Evolutionary conservation across 371 early-diverging fungal species (phyloP), one percentile per base, ranked within the genome.

Genomic region (Mucor indicus): DNA sequence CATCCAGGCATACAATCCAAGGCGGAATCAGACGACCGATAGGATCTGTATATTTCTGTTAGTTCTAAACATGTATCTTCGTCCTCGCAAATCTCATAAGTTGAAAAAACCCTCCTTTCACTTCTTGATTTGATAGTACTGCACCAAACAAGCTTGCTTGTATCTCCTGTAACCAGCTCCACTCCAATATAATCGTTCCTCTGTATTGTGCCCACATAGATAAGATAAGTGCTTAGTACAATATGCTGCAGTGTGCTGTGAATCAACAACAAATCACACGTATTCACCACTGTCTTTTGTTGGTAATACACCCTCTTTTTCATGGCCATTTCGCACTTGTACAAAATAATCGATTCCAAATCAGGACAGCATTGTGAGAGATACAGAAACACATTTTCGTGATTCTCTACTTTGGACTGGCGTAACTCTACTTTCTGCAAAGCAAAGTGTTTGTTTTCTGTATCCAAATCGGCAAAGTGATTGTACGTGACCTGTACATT

Each of bases 171-270:
- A 10, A 48, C 0, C 19, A 55, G 10, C 7, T 38, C 17, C 15
- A 55, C 35, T 9, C 50, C 50, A 44, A 49, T 49, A 35, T 39
- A 55, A 1, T 49, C 49, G 20, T 49, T 55, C 12, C 23, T 43
- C 31, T 38, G 48, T 9, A 43, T 31, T 1, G 48, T 23, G 13
- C 48, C 48, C 10, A 21, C 6, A 22, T 55, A 55, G 8, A 55
- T 43, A 31, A 55, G 38, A 19, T 31, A 27, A 1, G 55, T 43
- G 11, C 48, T 48, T 2, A 55, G 44, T 2, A 30, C 21, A 10
- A 55, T 7, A 12, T 38, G 16, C 8, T 31, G n/a, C 7, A 55
- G 17, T 13, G 11, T 11, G 11, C 19, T 41, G 15, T 48, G 9
- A 2, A 21, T 27, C 22, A 55, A 20, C 19, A 29, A 9, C 16